A percentile compares a stretch with the other conserved stretches of the same genome.
Conservation (phyloP, 352 stramenopile genomes). For the Pythium phragmiticola region DNA sequence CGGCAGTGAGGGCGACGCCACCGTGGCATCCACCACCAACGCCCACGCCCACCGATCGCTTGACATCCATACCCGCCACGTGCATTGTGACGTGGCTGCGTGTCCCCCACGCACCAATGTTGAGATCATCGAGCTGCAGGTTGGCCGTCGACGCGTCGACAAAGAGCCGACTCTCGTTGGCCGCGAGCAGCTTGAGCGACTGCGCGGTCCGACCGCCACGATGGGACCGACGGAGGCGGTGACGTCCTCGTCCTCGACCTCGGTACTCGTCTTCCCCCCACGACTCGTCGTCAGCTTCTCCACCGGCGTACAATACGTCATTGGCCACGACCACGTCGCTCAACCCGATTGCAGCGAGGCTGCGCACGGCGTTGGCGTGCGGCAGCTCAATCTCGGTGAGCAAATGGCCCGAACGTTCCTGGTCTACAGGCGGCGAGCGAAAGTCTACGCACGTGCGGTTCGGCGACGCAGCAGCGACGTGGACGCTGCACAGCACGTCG, state of each 20-base stretch:
- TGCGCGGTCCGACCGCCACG: neutral
- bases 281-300: neutral
- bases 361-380: conserved; percentile 2
- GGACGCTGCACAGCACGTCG: conserved; percentile 11
- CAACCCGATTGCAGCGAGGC: conserved; percentile 13
- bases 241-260: neutral
- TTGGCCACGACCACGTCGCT: conserved; percentile 18
- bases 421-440: neutral
- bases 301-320: neutral
- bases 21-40: neutral
- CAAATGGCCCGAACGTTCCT: conserved; percentile 1
- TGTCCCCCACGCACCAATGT: conserved; percentile 1
- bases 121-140: conserved; percentile 3
- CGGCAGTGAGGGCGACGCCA: neutral
- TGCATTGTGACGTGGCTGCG: conserved; percentile 3
- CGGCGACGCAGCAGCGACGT: conserved; percentile 4
- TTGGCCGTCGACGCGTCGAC: neutral
- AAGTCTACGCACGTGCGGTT: conserved; percentile 8
- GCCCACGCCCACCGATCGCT: neutral
- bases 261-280: neutral
- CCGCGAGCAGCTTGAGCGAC: conserved; percentile 2
- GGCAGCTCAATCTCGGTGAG: conserved; percentile 17
- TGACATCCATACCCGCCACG: neutral
- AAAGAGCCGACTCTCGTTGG: conserved; percentile 9
- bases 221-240: neutral